These are phyloP conservation scores for Botrytis squamosa DNA, from an alignment of 2,329 filamentous ascomycete genomes.

Conservation along the genomic window DNA sequence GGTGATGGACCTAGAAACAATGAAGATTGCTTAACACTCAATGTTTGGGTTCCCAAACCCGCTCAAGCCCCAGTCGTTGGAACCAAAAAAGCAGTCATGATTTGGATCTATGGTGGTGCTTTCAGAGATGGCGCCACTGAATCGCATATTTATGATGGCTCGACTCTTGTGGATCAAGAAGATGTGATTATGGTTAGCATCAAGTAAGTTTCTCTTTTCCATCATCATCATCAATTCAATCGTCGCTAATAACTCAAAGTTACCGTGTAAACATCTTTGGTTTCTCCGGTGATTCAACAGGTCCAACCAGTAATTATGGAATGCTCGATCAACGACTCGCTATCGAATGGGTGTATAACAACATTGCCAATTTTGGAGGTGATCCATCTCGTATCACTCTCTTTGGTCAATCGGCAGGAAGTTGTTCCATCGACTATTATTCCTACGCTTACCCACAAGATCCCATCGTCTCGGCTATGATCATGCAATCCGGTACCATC, in stretches of 20 bases:
- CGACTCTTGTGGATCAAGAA: constrained; percentile 44
- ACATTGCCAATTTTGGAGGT: constrained; percentile 49
- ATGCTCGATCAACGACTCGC: constrained; percentile 59
- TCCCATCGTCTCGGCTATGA: constrained; percentile 30
- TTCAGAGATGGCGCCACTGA: constrained; percentile 44
- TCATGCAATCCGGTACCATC: constrained; percentile 32
- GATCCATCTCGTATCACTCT: constrained; percentile 42
- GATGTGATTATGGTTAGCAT: constrained; percentile 47
- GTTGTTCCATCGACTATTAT: constrained; percentile 27
- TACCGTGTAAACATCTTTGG: constrained; percentile 65
- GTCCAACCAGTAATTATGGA: constrained; percentile 47
- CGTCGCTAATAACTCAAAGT: constrained; percentile 38
- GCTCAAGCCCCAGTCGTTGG: constrained; percentile 28
- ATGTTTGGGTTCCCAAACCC: constrained; percentile 41
- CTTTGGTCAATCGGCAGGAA: constrained; percentile 45
- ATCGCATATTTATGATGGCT: constrained; percentile 45
- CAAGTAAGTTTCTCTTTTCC: constrained; percentile 42
- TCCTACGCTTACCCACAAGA: constrained; percentile 19
- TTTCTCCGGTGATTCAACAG: constrained; percentile 54
- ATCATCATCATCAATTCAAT: too few relatives aligned
- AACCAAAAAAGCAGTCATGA: constrained; percentile 44
- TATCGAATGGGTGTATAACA: constrained; percentile 58
- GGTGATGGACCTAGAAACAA: constrained; percentile 8
- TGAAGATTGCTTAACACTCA: constrained; percentile 44
- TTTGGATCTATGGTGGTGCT: constrained; percentile 48